Base-by-base conservation (phyloP, 2,329 filamentous ascomycete genomes). In the Decorospora gaudefroyi region DNA sequence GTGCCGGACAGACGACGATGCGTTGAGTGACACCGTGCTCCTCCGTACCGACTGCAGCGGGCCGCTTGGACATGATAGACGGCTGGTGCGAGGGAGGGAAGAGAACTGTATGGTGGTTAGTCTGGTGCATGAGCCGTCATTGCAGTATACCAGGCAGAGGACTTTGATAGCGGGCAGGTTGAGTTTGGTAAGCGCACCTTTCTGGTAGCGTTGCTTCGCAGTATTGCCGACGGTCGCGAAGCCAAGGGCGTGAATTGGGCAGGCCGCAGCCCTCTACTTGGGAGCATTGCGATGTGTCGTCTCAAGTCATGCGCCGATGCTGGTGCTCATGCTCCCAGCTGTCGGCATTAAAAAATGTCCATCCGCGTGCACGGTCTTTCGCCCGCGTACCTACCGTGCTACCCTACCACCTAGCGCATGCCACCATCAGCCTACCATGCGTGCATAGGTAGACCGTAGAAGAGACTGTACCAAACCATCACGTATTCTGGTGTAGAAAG, bases 181-280 rank as follows among this genome's bases (percentile, higher is more conserved):
- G 31, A 17, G 17, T 23, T 19, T 13, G 34, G 30, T n/a, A 34
- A 49, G 54, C 65, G 57, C 55, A 70, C 67, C 64, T 69, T 61
- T 59, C 66, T 61, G 39, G 64, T 49, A 41, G 56, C 55, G 49
- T 49, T 57, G 23, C 49, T 54, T n/a, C 55, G 55, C 8, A 55
- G 19, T 22, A 46, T 22, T 27, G 49, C 49, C 22, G 61, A 59
- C 21, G 60, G 61, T 21, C 57, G 59, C 31, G 58, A 57, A 21
- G 47, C 53, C 32, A 53, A 44, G 13, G 57, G 49, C 27, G 47
- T 46, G 28, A 64, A 55, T 46, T 63, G 64, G 43, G 64, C 63
- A 49, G 69, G 61, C 59, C 67, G 70, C 28, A 75, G 58, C 53
- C 74, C 74, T 72, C 74, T 74, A 63, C 73, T 76, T 56, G 74